Conservation (phyloP, 768 basidiomycete species). For the Grammothele lineata region DNA sequence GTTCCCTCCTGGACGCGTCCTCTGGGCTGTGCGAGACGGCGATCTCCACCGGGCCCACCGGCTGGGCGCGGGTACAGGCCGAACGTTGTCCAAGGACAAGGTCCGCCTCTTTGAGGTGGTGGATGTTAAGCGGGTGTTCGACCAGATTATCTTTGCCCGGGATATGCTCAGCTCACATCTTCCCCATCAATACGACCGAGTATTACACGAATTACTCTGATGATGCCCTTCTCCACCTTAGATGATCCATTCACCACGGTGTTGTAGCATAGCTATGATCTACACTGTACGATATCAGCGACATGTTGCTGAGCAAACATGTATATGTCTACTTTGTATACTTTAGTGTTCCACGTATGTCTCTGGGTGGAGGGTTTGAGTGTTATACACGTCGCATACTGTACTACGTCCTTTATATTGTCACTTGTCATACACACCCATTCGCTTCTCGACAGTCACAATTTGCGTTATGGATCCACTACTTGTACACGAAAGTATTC, state of each 20-base stretch:
- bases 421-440: too few species aligned
- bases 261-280: conserved; percentile 9
- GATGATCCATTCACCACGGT: neutral
- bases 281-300: conserved; percentile 5
- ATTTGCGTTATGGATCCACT: too few species aligned
- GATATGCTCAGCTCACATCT: conserved; percentile 83
- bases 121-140: conserved; percentile 73
- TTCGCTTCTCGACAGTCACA: too few species aligned
- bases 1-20: conserved; percentile 72
- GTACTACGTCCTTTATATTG: too few species aligned
- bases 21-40: conserved; percentile 75
- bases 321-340: neutral
- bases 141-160: conserved; percentile 74
- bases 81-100: conserved; percentile 37
- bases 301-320: neutral
- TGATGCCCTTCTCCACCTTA: neutral
- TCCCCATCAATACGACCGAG: conserved; percentile 77
- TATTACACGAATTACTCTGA: conserved; percentile 56
- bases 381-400: too few species aligned
- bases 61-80: conserved; percentile 6
- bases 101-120: conserved; percentile 74
- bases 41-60: conserved; percentile 62
- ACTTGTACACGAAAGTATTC: too few species aligned
- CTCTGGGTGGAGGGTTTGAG: too few species aligned
- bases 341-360: too few species aligned